Evolutionary conservation across 192 early-diverging fungal species (phyloP), one percentile per base, ranked within the genome.

Genomic region (Coemansia javaensis): DNA sequence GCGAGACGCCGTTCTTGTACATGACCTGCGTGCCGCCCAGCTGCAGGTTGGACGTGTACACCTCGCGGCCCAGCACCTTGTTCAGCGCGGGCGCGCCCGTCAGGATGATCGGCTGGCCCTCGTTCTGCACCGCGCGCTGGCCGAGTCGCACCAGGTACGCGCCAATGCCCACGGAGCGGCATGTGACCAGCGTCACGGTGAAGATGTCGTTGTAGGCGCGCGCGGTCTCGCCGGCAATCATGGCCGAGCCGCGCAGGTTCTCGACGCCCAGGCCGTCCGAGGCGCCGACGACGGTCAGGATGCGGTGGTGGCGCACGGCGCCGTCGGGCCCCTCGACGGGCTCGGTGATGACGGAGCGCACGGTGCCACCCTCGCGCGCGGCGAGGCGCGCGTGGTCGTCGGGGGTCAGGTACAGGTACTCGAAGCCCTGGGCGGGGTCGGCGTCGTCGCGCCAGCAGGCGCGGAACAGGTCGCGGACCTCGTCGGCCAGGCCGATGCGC

Each of bases 1-100:
- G 94, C 12, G 96, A 96, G 5, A 99, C 90, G 48, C 96, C 96
- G 78, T 99, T 99, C 78, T 90, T 90, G 81, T 88, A 90, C 96
- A 99, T 99, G 74, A 99, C 96, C 74, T 94, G 93, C 20, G 94
- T 97, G 38, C 96, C 96, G 45, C 96, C 96, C 20, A 99, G 79
- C 71, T 99, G 96, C 67, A 99, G 57, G 77, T 99, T 99, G 31
- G 91, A 94, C 14, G 93, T 86, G 75, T 99, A 99, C 2, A 99
- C 96, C 56, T 99, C 92, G 41, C 94, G 86, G 45, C 96, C 96
- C 32, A 97, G 80, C 1, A 99, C 89, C 78, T 99, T 99, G 85
- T 99, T 99, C 39, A 99, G 72, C 21, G 96, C 94, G 8, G 84
- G 87, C 13, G 94, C 93, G 49, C 96, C 96, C 3, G 96, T 98